phyloP scores from a whole-genome alignment of 2,329 filamentous ascomycete genomes.

The Sphaceloma murrayae region DNA sequence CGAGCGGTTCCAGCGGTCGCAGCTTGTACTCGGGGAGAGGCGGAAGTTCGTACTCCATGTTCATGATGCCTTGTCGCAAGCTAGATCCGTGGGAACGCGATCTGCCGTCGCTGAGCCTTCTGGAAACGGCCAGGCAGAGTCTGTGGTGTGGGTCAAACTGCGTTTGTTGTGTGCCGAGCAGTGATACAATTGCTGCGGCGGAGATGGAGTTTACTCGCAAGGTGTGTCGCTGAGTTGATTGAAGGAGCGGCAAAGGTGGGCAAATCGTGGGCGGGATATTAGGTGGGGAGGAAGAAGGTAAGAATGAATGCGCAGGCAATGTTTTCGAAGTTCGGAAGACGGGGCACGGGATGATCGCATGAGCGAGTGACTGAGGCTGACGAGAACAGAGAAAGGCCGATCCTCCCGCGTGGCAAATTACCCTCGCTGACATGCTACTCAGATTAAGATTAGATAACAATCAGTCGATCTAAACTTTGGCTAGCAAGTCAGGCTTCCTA shows the following conservation, averaged over 20 bases:
- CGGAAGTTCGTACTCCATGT: conserved; percentile 51
- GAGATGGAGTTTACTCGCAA: background rate
- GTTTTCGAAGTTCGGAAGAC: too few species aligned
- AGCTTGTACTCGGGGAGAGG: conserved; percentile 77
- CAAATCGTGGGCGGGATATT: background rate
- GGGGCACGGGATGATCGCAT: conserved; percentile 6
- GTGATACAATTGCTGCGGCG: conserved; percentile 5
- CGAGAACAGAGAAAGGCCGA: background rate
- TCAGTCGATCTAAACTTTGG: conserved; percentile 11
- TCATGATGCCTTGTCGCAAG: conserved; percentile 37
- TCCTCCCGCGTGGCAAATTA: conserved; percentile 6
- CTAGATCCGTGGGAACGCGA: conserved; percentile 20
- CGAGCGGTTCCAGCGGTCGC: conserved; percentile 57
- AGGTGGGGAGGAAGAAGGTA: conserved; percentile 11
- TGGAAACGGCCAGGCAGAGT: conserved; percentile 11
- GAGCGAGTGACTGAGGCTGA: background rate
- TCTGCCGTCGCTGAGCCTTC: background rate
- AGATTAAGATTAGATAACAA: too few species aligned
- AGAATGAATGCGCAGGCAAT: background rate
- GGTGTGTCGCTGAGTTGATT: background rate
- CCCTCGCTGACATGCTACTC: too few species aligned
- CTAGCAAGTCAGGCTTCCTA: background rate
- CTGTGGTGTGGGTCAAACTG: too few species aligned
- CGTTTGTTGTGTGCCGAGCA: too few species aligned
- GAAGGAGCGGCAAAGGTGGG: conserved; percentile 16